Evolutionary conservation across 805 yeast genomes (phyloP).

Genomic region (Wickerhamomyces tratensis): DNA sequence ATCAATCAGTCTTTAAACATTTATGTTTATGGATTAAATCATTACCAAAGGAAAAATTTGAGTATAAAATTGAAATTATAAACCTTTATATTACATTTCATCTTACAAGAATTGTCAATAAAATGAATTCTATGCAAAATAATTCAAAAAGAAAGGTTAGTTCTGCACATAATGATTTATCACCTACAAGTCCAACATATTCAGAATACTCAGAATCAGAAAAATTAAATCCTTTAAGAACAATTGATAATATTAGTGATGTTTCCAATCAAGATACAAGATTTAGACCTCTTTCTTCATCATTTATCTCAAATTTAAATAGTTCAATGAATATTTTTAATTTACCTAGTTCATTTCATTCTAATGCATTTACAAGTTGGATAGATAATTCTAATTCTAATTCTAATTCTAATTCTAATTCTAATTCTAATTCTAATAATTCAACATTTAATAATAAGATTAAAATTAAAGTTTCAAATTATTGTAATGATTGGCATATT

Average conservation of each 20-base stretch:
- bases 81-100: conserved; percentile 77
- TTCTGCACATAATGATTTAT: no score
- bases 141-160: not conserved
- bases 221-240: conserved; percentile 2
- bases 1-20: conserved; percentile 28
- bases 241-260: no score
- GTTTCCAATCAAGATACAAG: not conserved
- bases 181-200: conserved; percentile 3
- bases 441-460: conserved; percentile 3
- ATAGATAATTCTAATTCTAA: no score
- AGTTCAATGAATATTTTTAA: conserved; percentile 1
- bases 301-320: not conserved
- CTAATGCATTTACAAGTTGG: conserved; percentile 2
- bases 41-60: conserved; percentile 32
- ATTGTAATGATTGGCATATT: conserved; percentile 78
- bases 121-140: not conserved
- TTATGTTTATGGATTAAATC: conserved; percentile 49
- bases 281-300: not conserved
- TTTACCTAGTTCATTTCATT: conserved; percentile 4
- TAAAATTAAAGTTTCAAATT: conserved; percentile 41
- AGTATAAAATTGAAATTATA: conserved; percentile 49
- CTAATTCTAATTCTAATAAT: no score
- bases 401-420: no score
- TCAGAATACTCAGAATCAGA: conserved; percentile 5
- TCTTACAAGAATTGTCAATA: conserved; percentile 41